phyloP scores from a whole-genome alignment of 352 stramenopile species.

The Globisporangium splendens region DNA sequence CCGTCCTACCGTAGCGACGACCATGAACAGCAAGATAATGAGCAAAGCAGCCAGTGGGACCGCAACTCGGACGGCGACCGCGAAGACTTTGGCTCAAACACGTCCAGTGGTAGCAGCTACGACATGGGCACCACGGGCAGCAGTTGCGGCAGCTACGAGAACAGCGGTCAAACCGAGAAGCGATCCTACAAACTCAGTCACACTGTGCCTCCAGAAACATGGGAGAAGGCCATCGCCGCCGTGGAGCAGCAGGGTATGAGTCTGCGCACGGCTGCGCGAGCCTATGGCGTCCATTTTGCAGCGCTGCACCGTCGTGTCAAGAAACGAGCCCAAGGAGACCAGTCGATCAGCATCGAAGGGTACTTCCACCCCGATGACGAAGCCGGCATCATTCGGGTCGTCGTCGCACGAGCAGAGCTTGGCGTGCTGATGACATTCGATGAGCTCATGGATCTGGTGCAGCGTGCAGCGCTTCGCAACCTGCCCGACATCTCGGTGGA shows the following conservation, averaged over 20 bases:
- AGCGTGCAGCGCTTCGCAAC: slow-evolving; percentile 48
- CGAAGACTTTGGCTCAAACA: slow-evolving; percentile 13
- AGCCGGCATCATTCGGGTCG: slow-evolving; percentile 48
- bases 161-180: slow-evolving; percentile 18
- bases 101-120: slow-evolving; percentile 18
- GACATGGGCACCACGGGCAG: slow-evolving; percentile 17
- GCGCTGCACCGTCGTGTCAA: slow-evolving; percentile 53
- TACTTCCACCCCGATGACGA: slow-evolving; percentile 60
- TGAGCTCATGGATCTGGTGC: slow-evolving; percentile 54
- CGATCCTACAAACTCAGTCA: slow-evolving; percentile 47
- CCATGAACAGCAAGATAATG: background rate
- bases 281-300: slow-evolving; percentile 56
- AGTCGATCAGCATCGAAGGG: slow-evolving; percentile 12
- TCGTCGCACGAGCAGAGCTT: slow-evolving; percentile 49
- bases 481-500: slow-evolving; percentile 58
- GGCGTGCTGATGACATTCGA: slow-evolving; percentile 69
- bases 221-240: slow-evolving; percentile 54
- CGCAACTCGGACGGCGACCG: slow-evolving; percentile 15
- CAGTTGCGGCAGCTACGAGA: slow-evolving; percentile 19
- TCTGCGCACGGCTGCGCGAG: slow-evolving; percentile 38
- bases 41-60: slow-evolving; percentile 13
- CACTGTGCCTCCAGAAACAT: slow-evolving; percentile 51
- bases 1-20: slow-evolving; percentile 15
- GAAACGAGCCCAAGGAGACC: slow-evolving; percentile 37
- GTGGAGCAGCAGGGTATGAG: slow-evolving; percentile 60